These are phyloP conservation scores for Piromyces sp. DNA, from an alignment of 192 early-diverging fungal genomes.

Conservation along the genomic window DNA sequence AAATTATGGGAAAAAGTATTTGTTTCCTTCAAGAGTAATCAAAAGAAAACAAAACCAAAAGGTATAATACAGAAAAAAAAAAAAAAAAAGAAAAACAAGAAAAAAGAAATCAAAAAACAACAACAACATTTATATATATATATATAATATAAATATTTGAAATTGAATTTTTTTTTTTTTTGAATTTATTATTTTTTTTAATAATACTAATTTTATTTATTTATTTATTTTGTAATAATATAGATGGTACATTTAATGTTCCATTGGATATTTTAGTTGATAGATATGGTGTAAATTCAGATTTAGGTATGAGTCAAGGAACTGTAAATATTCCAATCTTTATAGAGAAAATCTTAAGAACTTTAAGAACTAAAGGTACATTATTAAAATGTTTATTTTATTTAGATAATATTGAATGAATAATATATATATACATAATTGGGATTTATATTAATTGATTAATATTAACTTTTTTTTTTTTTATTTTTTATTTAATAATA, in stretches of 20 bases:
- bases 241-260: constrained; percentile 77
- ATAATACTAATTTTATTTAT: too few species aligned
- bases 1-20: too few species aligned
- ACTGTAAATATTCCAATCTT: constrained; percentile 65
- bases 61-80: constrained; percentile 30
- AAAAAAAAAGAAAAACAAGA: constrained; percentile 7
- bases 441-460: too few species aligned
- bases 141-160: too few species aligned
- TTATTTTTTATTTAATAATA: too few species aligned
- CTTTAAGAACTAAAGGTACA: constrained; percentile 54
- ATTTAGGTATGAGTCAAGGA: constrained; percentile 43
- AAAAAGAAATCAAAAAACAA: too few species aligned
- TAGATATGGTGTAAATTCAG: constrained; percentile 63
- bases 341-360: constrained; percentile 61
- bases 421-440: too few species aligned
- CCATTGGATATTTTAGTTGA: constrained; percentile 69
- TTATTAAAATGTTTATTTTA: background rate
- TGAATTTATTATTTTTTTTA: too few species aligned
- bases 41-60: background rate
- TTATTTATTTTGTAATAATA: constrained; percentile 2
- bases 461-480: too few species aligned
- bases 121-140: too few species aligned
- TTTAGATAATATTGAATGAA: too few species aligned
- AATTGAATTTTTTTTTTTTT: too few species aligned
- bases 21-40: background rate